Conservation (phyloP, 257 asterid genomes). For the Parsonsia alboflavescens region DNA sequence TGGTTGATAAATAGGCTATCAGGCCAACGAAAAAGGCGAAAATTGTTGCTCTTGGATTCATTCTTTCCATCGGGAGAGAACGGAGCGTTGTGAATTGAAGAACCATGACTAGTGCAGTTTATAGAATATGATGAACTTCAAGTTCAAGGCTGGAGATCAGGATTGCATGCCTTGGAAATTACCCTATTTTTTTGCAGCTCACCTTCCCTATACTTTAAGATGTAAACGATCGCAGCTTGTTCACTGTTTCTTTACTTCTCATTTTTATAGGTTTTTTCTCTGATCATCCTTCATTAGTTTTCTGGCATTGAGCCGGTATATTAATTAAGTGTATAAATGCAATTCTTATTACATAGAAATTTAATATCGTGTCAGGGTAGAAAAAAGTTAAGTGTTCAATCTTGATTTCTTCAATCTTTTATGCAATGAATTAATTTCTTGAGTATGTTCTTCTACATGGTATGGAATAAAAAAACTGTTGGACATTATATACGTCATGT, state of each 20-base stretch:
- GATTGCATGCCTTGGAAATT: constrained; percentile 63
- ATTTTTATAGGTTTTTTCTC: not conserved
- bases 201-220: not conserved
- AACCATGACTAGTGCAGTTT: not conserved
- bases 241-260: not conserved
- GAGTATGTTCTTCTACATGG: too few species aligned
- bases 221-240: not conserved
- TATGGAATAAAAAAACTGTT: too few species aligned
- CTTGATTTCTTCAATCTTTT: too few species aligned
- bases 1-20: constrained; percentile 48
- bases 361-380: too few species aligned
- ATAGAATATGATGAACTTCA: constrained; percentile 31
- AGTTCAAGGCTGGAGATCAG: constrained; percentile 32
- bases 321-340: too few species aligned
- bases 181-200: constrained; percentile 39
- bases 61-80: constrained; percentile 17
- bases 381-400: too few species aligned
- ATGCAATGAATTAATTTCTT: too few species aligned
- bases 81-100: too few species aligned
- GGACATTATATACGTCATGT: too few species aligned
- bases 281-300: too few species aligned
- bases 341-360: too few species aligned
- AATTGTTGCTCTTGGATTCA: constrained; percentile 37
- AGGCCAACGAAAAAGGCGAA: constrained; percentile 43
- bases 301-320: too few species aligned